Evolutionary conservation across 768 basidiomycete species (phyloP), one percentile per base, ranked within the genome.

Genomic region (Lentinula raphanica): DNA sequence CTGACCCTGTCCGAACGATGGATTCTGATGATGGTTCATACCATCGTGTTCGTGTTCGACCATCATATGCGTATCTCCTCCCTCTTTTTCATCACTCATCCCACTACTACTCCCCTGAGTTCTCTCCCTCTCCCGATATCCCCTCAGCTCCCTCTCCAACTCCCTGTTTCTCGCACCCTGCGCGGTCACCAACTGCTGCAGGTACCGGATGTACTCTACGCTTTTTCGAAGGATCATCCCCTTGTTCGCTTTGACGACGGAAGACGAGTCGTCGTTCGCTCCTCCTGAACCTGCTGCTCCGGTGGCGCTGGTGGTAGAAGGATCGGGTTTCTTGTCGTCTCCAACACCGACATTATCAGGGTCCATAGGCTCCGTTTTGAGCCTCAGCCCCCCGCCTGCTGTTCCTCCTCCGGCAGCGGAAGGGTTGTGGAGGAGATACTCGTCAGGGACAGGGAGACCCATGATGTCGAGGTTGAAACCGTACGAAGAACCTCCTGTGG

Each of bases 241-340:
- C 78, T 96, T 96, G 74, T 96, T 95, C 27, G 93, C 93, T 68
- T 95, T 95, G 54, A 91, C 87, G 29, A 79, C 77, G n/a, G n/a
- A n/a, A n/a, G n/a, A n/a, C n/a, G n/a, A n/a, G n/a, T 19, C 59
- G 13, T 35, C 32, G 2, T 23, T 32, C 36, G 9, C 54, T 57
- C 65, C 63, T 60, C n/a, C n/a, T n/a, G n/a, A n/a, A n/a, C n/a
- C n/a, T n/a, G n/a, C n/a, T n/a, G n/a, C n/a, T n/a, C n/a, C n/a
- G n/a, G n/a, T n/a, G n/a, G n/a, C n/a, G n/a, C n/a, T n/a, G n/a
- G n/a, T n/a, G n/a, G n/a, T n/a, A n/a, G n/a, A n/a, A n/a, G n/a
- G n/a, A n/a, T n/a, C n/a, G n/a, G n/a, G n/a, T 64, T 54, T n/a
- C 11, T 23, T 11, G 11, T 39, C 42, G 8, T 27, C 50, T 31